phyloP scores from a whole-genome alignment of 768 basidiomycete genomes.

The Atractiella rhizophila region DNA sequence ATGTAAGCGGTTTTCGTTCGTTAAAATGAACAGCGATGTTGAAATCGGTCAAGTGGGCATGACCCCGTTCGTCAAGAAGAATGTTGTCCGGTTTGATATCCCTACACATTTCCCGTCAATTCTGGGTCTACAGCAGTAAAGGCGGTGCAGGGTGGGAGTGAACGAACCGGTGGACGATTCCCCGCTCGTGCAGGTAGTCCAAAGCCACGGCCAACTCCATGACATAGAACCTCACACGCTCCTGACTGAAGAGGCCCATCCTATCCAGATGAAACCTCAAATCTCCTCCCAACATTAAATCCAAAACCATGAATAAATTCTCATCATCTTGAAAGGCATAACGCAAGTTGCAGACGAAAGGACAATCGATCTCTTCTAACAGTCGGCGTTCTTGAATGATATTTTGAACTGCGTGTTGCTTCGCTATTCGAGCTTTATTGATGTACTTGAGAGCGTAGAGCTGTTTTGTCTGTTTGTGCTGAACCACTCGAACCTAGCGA shows the following conservation, averaged over 20 bases:
- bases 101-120: conserved; percentile 23
- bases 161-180: conserved; percentile 79
- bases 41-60: conserved; percentile 93
- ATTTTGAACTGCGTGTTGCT: conserved; percentile 73
- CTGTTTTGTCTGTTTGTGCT: conserved; percentile 73
- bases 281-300: conserved; percentile 38
- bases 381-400: conserved; percentile 79
- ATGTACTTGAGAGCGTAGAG: conserved; percentile 94
- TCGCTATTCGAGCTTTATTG: conserved; percentile 75
- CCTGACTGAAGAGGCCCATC: conserved; percentile 16
- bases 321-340: conserved; percentile 95
- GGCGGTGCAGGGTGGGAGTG: neutral
- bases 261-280: conserved; percentile 31
- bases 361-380: conserved; percentile 53
- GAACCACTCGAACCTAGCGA: conserved; percentile 70
- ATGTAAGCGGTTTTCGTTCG: conserved; percentile 59
- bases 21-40: conserved; percentile 98
- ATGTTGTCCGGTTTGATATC: conserved; percentile 97
- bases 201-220: conserved; percentile 73
- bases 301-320: conserved; percentile 87
- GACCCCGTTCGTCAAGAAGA: conserved; percentile 70
- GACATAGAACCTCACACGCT: conserved; percentile 35
- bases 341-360: conserved; percentile 18
- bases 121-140: neutral
- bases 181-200: conserved; percentile 68